phyloP scores from a whole-genome alignment of 208 protist species.

The Leishmania tropica region DNA sequence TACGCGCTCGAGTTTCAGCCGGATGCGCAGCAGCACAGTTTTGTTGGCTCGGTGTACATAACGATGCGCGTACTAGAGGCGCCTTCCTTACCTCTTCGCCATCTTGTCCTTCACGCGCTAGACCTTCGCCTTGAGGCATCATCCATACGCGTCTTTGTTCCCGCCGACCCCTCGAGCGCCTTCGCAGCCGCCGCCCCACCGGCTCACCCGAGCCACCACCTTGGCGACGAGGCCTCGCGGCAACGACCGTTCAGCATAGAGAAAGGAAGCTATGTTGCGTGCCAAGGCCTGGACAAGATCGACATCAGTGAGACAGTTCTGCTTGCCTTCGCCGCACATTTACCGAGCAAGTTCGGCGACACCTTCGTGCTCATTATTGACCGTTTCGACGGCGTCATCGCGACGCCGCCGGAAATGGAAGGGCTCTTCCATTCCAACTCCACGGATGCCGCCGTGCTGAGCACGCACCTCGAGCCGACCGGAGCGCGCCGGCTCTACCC shows the following conservation, averaged over 20 bases:
- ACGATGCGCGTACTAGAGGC: slow-evolving; percentile 30
- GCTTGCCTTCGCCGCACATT: slow-evolving; percentile 32
- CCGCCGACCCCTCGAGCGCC: not conserved
- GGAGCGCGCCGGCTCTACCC: slow-evolving; percentile 59
- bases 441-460: slow-evolving; percentile 39
- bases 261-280: slow-evolving; percentile 13
- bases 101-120: slow-evolving; percentile 48
- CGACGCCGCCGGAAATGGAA: slow-evolving; percentile 3
- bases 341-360: slow-evolving; percentile 41
- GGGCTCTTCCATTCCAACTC: slow-evolving; percentile 48
- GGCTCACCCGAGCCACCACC: slow-evolving; percentile 13
- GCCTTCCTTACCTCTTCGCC: slow-evolving; percentile 14
- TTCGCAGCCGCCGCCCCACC: not conserved
- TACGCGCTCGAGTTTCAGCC: slow-evolving; percentile 58
- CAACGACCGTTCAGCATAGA: not conserved
- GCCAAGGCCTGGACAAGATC: slow-evolving; percentile 14
- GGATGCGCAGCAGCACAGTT: slow-evolving; percentile 16
- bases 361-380: slow-evolving; percentile 40
- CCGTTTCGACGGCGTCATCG: slow-evolving; percentile 48
- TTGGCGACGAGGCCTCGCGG: not conserved
- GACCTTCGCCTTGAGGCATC: slow-evolving; percentile 18
- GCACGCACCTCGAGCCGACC: slow-evolving; percentile 74
- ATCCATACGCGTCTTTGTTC: slow-evolving; percentile 8
- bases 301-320: slow-evolving; percentile 39
- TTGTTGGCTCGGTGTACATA: slow-evolving; percentile 35